Evolutionary conservation across 805 yeast genomes (phyloP), one percentile per base, ranked within the genome.

Genomic region (Saccharomycopsis oosterbeekiorum): DNA sequence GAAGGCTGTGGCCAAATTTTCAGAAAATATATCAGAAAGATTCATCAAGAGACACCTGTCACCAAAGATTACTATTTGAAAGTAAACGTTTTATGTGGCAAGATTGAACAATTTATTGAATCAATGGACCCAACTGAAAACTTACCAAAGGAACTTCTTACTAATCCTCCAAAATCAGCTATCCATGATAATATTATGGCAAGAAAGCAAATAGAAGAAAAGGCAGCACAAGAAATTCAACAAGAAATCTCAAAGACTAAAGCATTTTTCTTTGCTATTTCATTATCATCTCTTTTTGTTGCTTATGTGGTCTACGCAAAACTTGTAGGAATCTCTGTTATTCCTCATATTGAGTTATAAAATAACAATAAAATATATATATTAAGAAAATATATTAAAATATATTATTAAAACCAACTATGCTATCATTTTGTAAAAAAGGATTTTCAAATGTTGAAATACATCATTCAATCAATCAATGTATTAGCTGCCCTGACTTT

Each of bases 101-200:
- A 88, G 73, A 83, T 94, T 65, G 96, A 90, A 69, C 96, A 89
- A 75, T 87, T 83, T 73, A 85, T 93, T 68, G 97, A 93, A 71
- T 77, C 78, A 58, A 78, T 88, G 80, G 84, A 84, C 70, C 94
- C 92, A 65, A 69, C 72, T 40, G 72, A 72, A 14, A 77, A 85
- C 60, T 69, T 85, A 59, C 92, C 92, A 53, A 60, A 62, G 6
- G 63, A 60, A 24, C 53, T 47, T 24, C 40, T 62, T 17, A 59
- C 64, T 12, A 73, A 71, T 41, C 76, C 79, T 64, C 71, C 73
- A 56, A 67, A 71, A 60, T 74, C 78, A 10, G 70, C 66, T 55
- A 65, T 74, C 15, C 74, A 72, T 59, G 68, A 72, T 58, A 76
- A 75, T 64, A 78, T 82, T 37, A 67, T 70, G 47, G 70, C 77